Percentiles rank a stretch among this genome's conserved stretches.
Evolutionary conservation across 768 basidiomycete species (phyloP).

Genomic region (Guyanaporus albipodus): DNA sequence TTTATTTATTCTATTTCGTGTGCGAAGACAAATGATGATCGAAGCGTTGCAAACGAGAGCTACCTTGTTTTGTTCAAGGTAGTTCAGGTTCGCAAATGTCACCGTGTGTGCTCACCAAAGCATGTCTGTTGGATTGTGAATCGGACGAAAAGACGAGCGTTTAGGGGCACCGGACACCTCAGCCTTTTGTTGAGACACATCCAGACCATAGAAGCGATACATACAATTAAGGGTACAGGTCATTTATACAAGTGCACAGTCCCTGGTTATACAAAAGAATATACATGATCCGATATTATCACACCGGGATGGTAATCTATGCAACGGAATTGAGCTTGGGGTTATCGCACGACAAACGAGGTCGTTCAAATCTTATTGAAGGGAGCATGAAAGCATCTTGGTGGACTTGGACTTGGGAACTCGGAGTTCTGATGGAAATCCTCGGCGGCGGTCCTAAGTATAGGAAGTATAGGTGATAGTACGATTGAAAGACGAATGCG

Average conservation of each 20-base stretch:
- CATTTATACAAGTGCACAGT: conserved; percentile 22
- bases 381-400: conserved; percentile 21
- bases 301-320: conserved; percentile 17
- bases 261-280: conserved; percentile 29
- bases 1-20: no score
- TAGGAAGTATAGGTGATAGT: conserved; percentile 20
- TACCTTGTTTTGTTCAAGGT: no score
- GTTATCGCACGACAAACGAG: conserved; percentile 19
- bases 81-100: no score
- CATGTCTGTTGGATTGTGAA: no score
- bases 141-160: no score
- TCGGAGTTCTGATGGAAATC: conserved; percentile 1
- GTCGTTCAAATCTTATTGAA: conserved; percentile 1
- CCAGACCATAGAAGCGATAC: conserved; percentile 16
- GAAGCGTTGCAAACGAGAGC: no score
- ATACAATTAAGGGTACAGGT: conserved; percentile 18
- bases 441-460: conserved; percentile 10
- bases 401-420: no score
- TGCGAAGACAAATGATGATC: no score
- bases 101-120: no score
- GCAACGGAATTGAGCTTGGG: conserved; percentile 5
- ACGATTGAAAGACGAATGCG: conserved; percentile 13
- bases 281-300: conserved; percentile 30
- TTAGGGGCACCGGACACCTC: not conserved
- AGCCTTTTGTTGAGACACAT: not conserved